phyloP scores from a whole-genome alignment of 2,329 filamentous ascomycete genomes.

The Epichloe typhina region DNA sequence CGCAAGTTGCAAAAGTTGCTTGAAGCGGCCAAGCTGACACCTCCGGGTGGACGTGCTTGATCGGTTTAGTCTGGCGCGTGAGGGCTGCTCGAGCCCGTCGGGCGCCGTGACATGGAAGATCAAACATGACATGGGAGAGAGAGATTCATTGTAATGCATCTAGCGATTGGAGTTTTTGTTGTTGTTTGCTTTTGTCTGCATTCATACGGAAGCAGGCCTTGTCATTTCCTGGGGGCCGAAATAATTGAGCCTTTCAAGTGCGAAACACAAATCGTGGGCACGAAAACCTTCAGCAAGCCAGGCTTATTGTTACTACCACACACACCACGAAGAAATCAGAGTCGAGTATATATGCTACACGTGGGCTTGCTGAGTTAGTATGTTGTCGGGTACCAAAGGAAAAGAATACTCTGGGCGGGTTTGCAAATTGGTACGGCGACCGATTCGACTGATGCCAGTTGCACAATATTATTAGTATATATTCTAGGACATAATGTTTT shows the following conservation, averaged over 20 bases:
- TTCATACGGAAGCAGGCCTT: slow-evolving; percentile 8
- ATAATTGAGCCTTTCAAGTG: not conserved
- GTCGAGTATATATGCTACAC: not conserved
- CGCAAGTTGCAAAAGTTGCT: slow-evolving; percentile 55
- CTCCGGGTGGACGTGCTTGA: slow-evolving; percentile 13
- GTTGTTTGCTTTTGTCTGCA: slow-evolving; percentile 12
- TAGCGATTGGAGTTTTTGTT: slow-evolving; percentile 25
- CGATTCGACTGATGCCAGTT: not conserved
- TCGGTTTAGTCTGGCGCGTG: not conserved
- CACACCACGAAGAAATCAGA: not conserved
- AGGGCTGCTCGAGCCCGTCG: not conserved
- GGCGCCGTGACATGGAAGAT: not conserved
- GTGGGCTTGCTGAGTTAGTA: not conserved
- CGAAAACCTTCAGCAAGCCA: not conserved
- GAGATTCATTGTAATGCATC: slow-evolving; percentile 17
- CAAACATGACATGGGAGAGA: not conserved
- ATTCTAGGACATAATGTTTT: slow-evolving; percentile 5
- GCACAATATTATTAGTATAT: not conserved
- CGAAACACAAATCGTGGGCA: not conserved
- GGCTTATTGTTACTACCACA: not conserved
- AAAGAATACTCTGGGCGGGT: not conserved
- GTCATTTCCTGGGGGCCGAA: slow-evolving; percentile 2
- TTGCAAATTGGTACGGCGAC: not conserved
- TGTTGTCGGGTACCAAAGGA: not conserved
- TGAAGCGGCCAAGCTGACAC: slow-evolving; percentile 47